Evolutionary conservation across 2,329 filamentous ascomycete species (phyloP).

Genomic region (Lecanoromycetidae sp.): DNA sequence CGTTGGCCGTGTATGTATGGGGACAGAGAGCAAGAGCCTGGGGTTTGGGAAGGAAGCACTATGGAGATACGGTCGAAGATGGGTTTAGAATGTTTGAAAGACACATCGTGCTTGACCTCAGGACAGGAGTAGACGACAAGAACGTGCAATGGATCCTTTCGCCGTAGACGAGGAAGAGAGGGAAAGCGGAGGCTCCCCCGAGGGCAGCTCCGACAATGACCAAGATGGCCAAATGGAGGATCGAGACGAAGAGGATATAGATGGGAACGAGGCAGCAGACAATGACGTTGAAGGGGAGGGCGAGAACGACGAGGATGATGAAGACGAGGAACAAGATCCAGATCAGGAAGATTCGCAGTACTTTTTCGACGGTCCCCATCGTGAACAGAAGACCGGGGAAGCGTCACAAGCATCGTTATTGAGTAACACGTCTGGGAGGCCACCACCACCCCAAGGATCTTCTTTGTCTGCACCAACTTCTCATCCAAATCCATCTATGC

Average conservation of each 20-base stretch:
- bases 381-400: constrained; percentile 31
- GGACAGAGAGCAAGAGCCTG: too few relatives aligned
- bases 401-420: constrained; percentile 21
- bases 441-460: constrained; percentile 28
- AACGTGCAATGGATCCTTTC: constrained; percentile 23
- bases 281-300: constrained; percentile 23
- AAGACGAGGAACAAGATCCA: constrained; percentile 37
- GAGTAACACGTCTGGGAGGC: constrained; percentile 25
- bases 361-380: constrained; percentile 19
- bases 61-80: too few relatives aligned
- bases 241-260: constrained; percentile 25
- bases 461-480: constrained; percentile 20
- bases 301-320: constrained; percentile 32
- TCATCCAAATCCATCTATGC: constrained; percentile 37
- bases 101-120: too few relatives aligned
- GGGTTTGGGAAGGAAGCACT: too few relatives aligned
- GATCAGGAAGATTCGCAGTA: constrained; percentile 31
- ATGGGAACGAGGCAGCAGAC: constrained; percentile 24
- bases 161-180: constrained; percentile 32
- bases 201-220: constrained; percentile 36
- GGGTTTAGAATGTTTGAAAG: too few relatives aligned
- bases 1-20: too few relatives aligned
- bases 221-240: constrained; percentile 9
- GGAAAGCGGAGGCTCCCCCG: constrained; percentile 34
- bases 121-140: neutral